A percentile compares a stretch with the other conserved stretches of the same genome.
Conservation (phyloP, 1,284 basidiomycete genomes). For the Boletus chippewaensis region DNA sequence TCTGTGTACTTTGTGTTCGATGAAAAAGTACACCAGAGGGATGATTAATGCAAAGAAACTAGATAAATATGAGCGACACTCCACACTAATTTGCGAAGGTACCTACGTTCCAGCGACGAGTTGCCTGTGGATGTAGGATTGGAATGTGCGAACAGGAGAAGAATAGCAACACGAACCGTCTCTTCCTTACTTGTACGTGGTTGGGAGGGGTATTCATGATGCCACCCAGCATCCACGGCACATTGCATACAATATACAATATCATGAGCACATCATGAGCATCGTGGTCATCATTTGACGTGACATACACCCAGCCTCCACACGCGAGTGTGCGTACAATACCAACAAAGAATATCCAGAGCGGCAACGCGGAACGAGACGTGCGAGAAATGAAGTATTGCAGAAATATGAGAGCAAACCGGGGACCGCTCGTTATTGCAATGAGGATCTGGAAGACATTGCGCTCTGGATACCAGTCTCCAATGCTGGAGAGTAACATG, state of each 20-base stretch:
- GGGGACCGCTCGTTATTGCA: constrained; percentile 79
- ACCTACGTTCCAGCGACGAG: constrained; percentile 46
- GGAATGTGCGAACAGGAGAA: neutral
- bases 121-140: constrained; percentile 36
- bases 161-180: constrained; percentile 40
- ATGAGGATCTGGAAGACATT: constrained; percentile 89
- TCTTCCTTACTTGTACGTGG: constrained; percentile 37
- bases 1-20: constrained; percentile 75
- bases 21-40: constrained; percentile 78
- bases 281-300: constrained; percentile 75
- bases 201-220: constrained; percentile 48
- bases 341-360: constrained; percentile 57
- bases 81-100: neutral
- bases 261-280: constrained; percentile 90
- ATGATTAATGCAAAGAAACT: constrained; percentile 69
- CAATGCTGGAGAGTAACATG: constrained; percentile 49
- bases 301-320: constrained; percentile 92
- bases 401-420: constrained; percentile 70
- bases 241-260: constrained; percentile 69
- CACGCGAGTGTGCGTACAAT: constrained; percentile 76
- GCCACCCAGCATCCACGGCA: constrained; percentile 85
- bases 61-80: constrained; percentile 10
- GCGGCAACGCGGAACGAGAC: constrained; percentile 42
- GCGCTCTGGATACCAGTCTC: constrained; percentile 88
- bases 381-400: constrained; percentile 61